These are phyloP conservation scores for Paecilomyces fulvus DNA, from an alignment of 2,329 filamentous ascomycete genomes.

Conservation along the genomic window DNA sequence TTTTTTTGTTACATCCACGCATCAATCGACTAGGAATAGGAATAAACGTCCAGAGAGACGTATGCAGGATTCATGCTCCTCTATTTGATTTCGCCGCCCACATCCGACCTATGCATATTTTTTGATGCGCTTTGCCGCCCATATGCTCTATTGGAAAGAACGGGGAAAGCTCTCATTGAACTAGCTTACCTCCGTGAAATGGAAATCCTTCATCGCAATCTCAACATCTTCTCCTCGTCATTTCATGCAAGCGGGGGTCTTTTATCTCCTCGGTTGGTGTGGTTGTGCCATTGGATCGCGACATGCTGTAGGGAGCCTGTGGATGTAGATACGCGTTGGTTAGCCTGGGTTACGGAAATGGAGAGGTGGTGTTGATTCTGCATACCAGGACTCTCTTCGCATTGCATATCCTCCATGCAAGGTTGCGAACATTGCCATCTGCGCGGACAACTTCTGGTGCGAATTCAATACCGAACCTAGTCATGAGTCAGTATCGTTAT, in stretches of 20 bases:
- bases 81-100: neutral
- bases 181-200: neutral
- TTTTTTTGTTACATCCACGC: neutral
- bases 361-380: slow-evolving; percentile 16
- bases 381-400: slow-evolving; percentile 89
- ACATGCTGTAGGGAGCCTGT: slow-evolving; percentile 66
- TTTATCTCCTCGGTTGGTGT: slow-evolving; percentile 43
- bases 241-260: slow-evolving; percentile 5
- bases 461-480: slow-evolving; percentile 82
- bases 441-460: slow-evolving; percentile 85
- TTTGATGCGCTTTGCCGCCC: neutral
- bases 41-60: neutral
- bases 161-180: neutral
- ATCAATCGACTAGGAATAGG: neutral
- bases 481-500: slow-evolving; percentile 8
- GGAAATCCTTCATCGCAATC: neutral
- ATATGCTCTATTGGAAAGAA: neutral
- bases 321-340: neutral
- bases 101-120: neutral
- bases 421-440: slow-evolving; percentile 80
- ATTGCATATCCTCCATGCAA: slow-evolving; percentile 92
- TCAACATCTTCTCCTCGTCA: neutral
- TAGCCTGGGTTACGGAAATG: neutral
- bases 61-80: neutral
- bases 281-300: slow-evolving; percentile 52